Evolutionary conservation across 306 rosid genomes (phyloP), one percentile per base, ranked within the genome.

Genomic region (Castanospermum australe): DNA sequence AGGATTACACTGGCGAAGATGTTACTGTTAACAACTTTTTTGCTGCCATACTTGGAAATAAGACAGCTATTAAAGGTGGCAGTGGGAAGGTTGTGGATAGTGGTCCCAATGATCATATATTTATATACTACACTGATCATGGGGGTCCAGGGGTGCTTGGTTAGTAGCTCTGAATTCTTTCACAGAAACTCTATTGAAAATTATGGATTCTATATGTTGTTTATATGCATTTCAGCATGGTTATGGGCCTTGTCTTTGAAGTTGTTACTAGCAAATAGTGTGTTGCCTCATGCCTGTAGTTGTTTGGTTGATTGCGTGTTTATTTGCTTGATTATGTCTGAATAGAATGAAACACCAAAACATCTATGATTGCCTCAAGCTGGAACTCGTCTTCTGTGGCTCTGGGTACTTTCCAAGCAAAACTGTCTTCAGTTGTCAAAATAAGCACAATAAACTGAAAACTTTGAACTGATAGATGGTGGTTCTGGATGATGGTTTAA

Each of bases 61-160:
- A 73, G 83, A 73, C 87, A 6, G 97, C 97, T 81, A 79, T 93
- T 39, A 85, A 82, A 0, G 97, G 98, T 76, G 98, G 99, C 36
- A 93, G 96, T 14, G 97, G 98, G 82, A 96, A 96, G 84, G 96
- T 96, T 71, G 96, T 93, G 32, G 91, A 96, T 73, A 96, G 98
- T 24, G 97, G 97, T 75, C 98, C 99, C 50, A 72, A 90, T 63
- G 99, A 96, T 86, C 97, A 91, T 79, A 91, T 96, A 81, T 96
- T 96, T 81, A 84, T 96, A 71, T 96, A 85, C 85, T 96, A 91
- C 51, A 78, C 87, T 32, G 99, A 96, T 75, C 99, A 96, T 51
- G 99, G 99, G 9, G 99, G 98, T 79, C 93, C 98, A 7, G 99
- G 98, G 35, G 91, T 93, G 73, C 97, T 96, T 73, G 98, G 99